These are phyloP conservation scores for Eimeria praecox DNA, from an alignment of 169 alveolate genomes.

Conservation along the genomic window DNA sequence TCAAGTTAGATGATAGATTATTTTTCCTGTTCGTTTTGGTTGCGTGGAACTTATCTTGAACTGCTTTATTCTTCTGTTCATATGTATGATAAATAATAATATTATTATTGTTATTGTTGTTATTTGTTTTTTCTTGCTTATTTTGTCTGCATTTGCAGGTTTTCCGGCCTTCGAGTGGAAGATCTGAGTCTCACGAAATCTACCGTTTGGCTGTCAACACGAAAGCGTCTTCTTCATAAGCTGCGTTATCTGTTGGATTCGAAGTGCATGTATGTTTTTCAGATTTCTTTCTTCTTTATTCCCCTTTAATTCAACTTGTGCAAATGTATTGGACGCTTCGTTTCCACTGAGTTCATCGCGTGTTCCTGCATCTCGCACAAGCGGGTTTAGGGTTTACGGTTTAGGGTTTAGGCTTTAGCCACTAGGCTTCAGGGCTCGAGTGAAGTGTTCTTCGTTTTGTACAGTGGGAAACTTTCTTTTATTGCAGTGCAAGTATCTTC, in stretches of 20 bases:
- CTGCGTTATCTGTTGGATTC: constrained; percentile 88
- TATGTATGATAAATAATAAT: background rate
- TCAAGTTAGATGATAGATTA: too few species aligned
- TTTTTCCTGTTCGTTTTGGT: background rate
- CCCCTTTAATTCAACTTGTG: background rate
- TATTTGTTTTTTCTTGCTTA: background rate
- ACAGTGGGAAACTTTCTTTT: too few species aligned
- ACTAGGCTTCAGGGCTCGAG: too few species aligned
- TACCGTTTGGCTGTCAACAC: constrained; percentile 88
- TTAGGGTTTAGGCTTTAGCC: background rate
- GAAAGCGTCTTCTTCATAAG: constrained; percentile 86
- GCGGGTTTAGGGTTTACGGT: background rate
- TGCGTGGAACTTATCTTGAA: background rate
- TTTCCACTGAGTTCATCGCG: background rate
- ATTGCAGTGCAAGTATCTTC: too few species aligned
- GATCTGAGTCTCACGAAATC: constrained; percentile 87
- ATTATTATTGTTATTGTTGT: background rate
- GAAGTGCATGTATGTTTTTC: constrained; percentile 84
- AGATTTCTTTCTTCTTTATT: background rate
- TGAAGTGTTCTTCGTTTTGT: too few species aligned
- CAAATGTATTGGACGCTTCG: background rate
- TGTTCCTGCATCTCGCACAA: too few species aligned
- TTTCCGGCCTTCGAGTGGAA: constrained; percentile 90
- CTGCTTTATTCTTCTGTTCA: background rate
- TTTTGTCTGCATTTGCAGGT: constrained; percentile 67